Evolutionary conservation across 331 rosid genomes (phyloP), one percentile per base, ranked within the genome.

Genomic region (Telfairia occidentalis): DNA sequence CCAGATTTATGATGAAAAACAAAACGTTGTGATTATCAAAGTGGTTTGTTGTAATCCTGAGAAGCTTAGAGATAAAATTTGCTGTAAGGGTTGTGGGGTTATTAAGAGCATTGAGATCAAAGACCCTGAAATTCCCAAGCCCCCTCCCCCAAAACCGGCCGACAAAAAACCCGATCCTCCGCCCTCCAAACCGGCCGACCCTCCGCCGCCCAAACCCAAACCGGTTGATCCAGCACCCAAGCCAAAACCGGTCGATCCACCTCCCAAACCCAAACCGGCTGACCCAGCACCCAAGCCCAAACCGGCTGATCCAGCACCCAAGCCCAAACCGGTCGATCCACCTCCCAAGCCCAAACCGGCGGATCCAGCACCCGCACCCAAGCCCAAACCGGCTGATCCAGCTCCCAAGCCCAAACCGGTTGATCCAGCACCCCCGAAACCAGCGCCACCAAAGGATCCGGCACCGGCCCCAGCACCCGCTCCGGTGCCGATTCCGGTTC

Each of bases 1-100:
- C 82, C 91, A 88, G 78, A 34, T 23, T n/a, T 89, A 74, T 74
- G 87, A 86, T 18, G 91, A 91, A 34, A 93, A 93, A 79, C 42
- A 75, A 3, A 87, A 84, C 80, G 42, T 10, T 0, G 97, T 93
- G 84, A 7, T 4, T 5, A 91, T 93, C 84, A 88, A 69, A 30
- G 98, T 93, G 65, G 90, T 93, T 0, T 88, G 97, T 18, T 91
- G 95, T 15, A 78, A 77, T 70, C 98, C 97, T 0, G 97, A 93
- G 70, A 88, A 85, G 81, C 84, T 91, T 0, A 80, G 85, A 71
- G 86, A 86, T 72, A 87, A 86, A 64, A 71, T 90, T 21, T 84
- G 87, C 53, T 69, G 29, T 66, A 87, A 87, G 73, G 86, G 92
- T 8, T 83, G 92, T 2, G 77, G 89, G 9, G 42, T 80, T 0